Evolutionary conservation across 805 yeast genomes (phyloP).

Genomic region (Candida morakotiae): DNA sequence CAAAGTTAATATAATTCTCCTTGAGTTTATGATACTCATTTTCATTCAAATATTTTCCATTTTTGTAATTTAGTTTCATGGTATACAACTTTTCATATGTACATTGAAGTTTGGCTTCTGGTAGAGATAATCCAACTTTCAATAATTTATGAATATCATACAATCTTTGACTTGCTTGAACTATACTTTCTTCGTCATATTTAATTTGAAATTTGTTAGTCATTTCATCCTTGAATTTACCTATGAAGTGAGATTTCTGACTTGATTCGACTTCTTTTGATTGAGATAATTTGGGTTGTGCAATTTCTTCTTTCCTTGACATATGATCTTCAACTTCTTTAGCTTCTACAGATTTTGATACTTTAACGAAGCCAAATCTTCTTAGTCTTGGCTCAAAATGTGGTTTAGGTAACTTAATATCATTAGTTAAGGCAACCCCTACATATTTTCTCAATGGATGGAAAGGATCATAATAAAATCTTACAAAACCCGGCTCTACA

Average conservation of each 20-base stretch:
- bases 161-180: conserved; percentile 43
- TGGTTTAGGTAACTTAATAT: conserved; percentile 71
- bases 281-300: conserved; percentile 48
- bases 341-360: conserved; percentile 49
- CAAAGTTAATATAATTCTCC: conserved; percentile 33
- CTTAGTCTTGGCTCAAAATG: conserved; percentile 88
- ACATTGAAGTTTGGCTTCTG: conserved; percentile 58
- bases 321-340: conserved; percentile 55
- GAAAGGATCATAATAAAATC: conserved; percentile 91
- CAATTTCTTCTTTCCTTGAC: conserved; percentile 64
- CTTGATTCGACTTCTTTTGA: conserved; percentile 31
- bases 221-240: conserved; percentile 10
- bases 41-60: conserved; percentile 29
- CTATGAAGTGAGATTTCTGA: conserved; percentile 1
- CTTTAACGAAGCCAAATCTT: conserved; percentile 68
- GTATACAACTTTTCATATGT: conserved; percentile 48
- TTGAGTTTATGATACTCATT: conserved; percentile 16
- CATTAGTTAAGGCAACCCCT: conserved; percentile 74
- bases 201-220: conserved; percentile 23
- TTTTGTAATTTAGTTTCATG: conserved; percentile 34
- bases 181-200: conserved; percentile 19
- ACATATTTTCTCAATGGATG: conserved; percentile 89
- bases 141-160: conserved; percentile 39
- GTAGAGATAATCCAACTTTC: conserved; percentile 51
- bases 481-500: conserved; percentile 86